Base-by-base conservation (phyloP, 805 yeast genomes). In the Ogataea paradorogensis region DNA sequence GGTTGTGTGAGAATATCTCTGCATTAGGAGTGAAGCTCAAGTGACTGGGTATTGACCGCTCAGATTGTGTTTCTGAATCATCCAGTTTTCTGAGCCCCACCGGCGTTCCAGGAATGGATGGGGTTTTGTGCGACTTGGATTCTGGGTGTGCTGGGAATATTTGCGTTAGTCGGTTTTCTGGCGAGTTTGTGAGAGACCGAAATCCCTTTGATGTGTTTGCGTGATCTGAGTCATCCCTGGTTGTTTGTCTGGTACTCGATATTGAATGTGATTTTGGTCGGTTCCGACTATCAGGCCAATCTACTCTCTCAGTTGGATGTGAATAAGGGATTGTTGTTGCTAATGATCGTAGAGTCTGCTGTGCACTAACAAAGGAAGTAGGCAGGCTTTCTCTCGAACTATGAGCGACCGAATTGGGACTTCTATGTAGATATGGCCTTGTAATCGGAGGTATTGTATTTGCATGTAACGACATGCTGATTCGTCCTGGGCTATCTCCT, bases 71-170 rank as follows among this genome's bases (percentile, higher is more conserved):
- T 22, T 35, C 45, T 5, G 21, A 15, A 15, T 36, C 45, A 14
- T 35, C 35, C 27, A 15, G 27, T 27, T 22, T 25, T 15, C 31
- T 14, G 24, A 31, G 24, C 2, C 46, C 49, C 28, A 45, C 27
- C 1, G 46, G 48, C n/a, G 48, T 38, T 14, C 45, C 48, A 9
- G 48, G 45, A 16, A 41, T 41, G 9, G 41, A 9, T 29, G 43
- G 27, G n/a, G 20, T 25, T 27, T 22, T 25, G 9, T 15, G 23
- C 9, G n/a, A 14, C 28, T 27, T 23, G 8, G 33, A 13, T 2
- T 40, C 40, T 4, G 35, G 22, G 15, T 18, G 15, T 18, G 21
- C 15, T 20, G 15, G 3, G 27, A 23, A 34, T 5, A 27, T 6
- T 15, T 24, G 36, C 8, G 10, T 13, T 3, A 27, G 10, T 5